Evolutionary conservation across 768 basidiomycete genomes (phyloP).

Genomic region (Pleurotus ostreatus): DNA sequence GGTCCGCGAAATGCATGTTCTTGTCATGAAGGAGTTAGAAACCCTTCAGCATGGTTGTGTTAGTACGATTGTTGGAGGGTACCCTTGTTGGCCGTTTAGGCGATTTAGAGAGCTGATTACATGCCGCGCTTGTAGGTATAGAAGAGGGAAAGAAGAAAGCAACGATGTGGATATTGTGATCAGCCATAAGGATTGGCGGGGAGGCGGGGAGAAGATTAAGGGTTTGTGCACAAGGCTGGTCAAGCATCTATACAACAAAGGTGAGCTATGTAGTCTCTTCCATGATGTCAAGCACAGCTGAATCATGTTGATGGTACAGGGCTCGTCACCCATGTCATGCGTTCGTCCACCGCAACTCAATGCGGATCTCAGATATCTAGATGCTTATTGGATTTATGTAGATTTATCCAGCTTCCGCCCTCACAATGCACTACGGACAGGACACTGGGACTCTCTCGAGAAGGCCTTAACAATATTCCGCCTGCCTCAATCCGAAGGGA

Average conservation of each 20-base stretch:
- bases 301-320: constrained; percentile 32
- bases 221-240: constrained; percentile 62
- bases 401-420: constrained; percentile 60
- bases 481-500: constrained; percentile 37
- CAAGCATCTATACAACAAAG: constrained; percentile 48
- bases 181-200: constrained; percentile 54
- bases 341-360: constrained; percentile 29
- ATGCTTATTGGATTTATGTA: constrained; percentile 17
- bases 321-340: constrained; percentile 79
- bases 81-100: constrained; percentile 17
- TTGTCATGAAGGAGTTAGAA: constrained; percentile 66
- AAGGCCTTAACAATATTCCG: constrained; percentile 80
- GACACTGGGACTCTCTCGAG: constrained; percentile 79
- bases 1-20: constrained; percentile 69
- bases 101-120: neutral
- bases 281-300: neutral
- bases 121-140: constrained; percentile 47
- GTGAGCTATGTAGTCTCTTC: constrained; percentile 28
- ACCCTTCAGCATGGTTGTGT: constrained; percentile 60
- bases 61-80: constrained; percentile 83
- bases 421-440: constrained; percentile 47
- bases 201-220: constrained; percentile 45
- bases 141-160: constrained; percentile 76
- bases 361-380: neutral
- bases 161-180: constrained; percentile 92